Percentiles rank a stretch among this genome's conserved stretches.
Conservation (phyloP, 2,329 filamentous ascomycete genomes). For the Cercospora sp. region DNA sequence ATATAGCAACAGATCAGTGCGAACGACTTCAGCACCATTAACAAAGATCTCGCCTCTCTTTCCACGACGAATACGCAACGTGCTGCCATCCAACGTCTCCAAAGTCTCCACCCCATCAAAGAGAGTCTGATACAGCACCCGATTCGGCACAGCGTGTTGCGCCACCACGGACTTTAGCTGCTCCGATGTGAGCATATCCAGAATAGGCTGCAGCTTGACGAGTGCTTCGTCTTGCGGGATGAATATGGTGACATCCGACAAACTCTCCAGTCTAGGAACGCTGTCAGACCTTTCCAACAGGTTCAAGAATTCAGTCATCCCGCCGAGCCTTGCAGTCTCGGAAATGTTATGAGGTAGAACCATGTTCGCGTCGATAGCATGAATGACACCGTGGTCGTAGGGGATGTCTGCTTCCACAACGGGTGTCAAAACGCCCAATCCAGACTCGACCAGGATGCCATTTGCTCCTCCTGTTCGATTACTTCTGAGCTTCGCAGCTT, state of each 20-base stretch:
- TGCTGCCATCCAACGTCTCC: conserved; percentile 2
- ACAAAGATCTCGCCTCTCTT: conserved; percentile 20
- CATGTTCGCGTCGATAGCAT: conserved; percentile 26
- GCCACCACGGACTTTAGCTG: conserved; percentile 21
- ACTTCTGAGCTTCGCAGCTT: conserved; percentile 23
- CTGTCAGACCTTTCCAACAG: conserved; percentile 15
- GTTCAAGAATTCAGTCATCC: conserved; percentile 20
- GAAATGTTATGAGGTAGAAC: conserved; percentile 29
- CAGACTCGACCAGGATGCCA: conserved; percentile 21
- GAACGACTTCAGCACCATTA: conserved; percentile 18
- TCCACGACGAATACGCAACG: conserved; percentile 8
- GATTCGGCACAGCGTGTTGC: conserved; percentile 24
- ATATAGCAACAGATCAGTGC: conserved; percentile 25
- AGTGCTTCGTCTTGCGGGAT: conserved; percentile 24
- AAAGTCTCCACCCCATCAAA: neutral
- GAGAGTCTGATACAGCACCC: conserved; percentile 20
- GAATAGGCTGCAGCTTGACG: conserved; percentile 10
- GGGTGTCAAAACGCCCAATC: conserved; percentile 22
- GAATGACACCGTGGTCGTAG: conserved; percentile 23
- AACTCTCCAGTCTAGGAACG: conserved; percentile 17
- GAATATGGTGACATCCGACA: conserved; percentile 25
- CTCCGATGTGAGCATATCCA: conserved; percentile 15
- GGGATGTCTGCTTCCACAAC: conserved; percentile 16
- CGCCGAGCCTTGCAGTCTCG: conserved; percentile 17
- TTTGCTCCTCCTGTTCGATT: neutral